phyloP scores from a whole-genome alignment of 148 eudicot species.

The Camellia sinensis region DNA sequence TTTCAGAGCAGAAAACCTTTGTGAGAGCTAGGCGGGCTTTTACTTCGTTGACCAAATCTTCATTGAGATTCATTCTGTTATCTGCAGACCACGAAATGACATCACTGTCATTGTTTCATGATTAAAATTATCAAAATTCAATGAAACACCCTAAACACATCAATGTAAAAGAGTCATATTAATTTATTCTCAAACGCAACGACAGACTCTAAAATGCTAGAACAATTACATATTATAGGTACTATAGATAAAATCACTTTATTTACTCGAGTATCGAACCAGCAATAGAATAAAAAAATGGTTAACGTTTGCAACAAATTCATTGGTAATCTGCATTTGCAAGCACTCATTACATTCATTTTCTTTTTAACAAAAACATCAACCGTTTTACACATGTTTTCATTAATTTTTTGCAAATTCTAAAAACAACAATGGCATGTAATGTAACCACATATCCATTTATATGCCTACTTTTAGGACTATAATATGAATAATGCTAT shows the following conservation, averaged over 20 bases:
- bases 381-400: no score
- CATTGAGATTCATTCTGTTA: background rate
- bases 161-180: background rate
- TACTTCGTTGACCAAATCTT: background rate
- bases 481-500: no score
- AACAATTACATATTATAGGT: no score
- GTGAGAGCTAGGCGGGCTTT: background rate
- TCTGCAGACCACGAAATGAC: background rate
- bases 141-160: background rate
- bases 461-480: no score
- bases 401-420: no score
- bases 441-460: no score
- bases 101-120: background rate
- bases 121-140: background rate
- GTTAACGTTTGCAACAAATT: background rate
- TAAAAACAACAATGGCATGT: no score
- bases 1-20: background rate
- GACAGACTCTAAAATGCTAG: no score
- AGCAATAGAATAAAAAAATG: background rate
- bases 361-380: no score
- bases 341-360: no score
- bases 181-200: no score
- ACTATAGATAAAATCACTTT: background rate
- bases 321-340: no score
- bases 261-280: background rate